Evolutionary conservation across 2,329 filamentous ascomycete species (phyloP), one percentile per base, ranked within the genome.

Genomic region (Ascochyta clinopodiicola): DNA sequence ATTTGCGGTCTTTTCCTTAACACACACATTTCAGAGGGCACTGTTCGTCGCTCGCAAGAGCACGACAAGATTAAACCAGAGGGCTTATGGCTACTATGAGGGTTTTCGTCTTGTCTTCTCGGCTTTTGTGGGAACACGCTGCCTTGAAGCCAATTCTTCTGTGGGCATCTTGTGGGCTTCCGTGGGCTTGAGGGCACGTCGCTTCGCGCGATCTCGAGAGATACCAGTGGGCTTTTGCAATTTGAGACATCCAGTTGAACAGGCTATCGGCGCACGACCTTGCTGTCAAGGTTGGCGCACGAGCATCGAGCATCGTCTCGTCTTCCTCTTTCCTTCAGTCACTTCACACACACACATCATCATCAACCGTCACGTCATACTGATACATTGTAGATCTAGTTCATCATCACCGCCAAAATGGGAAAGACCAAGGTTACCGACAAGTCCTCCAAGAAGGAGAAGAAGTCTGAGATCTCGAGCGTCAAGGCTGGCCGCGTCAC

Each of bases 401-500:
- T 57, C 56, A 51, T 46, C 51, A 57, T 46, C 51, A 57, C 56
- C 52, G 44, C 53, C 63, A 70, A 44, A 63, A 77, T 77, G 74
- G 69, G 67, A 40, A 77, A 77, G 63, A 68, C 68, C 48, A 77
- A 75, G 64, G 47, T 66, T 24, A 44, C 60, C 62, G 69, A 68
- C 61, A 73, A 68, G 61, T 56, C 62, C 47, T 69, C 67, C 61
- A 75, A 75, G 72, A 89, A 89, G 80, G 82, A 87, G 73, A 85
- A 85, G 78, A 85, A 85, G 79, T 72, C 68, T 60, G 75, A 77
- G 64, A 83, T 86, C 75, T 76, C 79, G 69, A 72, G 78, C 66
- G 86, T 87, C 77, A 91, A 90, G 82, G 82, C 82, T 67, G 86
- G 82, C 64, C 84, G 84, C 63, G 82, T 90, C 69, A 84, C 83